phyloP scores from a whole-genome alignment of 129 eudicot species.

The Chrysanthemum makinoi region DNA sequence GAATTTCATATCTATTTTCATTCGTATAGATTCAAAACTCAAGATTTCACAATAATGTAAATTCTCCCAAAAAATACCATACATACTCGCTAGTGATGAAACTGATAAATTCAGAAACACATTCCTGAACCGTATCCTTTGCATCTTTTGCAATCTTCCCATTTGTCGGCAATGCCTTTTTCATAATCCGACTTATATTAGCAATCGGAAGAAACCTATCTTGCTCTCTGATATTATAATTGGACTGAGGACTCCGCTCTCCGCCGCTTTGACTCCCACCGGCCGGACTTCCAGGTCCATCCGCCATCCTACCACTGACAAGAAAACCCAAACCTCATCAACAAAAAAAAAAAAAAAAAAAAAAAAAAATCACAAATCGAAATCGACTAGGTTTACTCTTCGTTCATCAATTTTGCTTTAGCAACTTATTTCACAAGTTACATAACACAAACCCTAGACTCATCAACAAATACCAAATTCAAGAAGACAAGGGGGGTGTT shows the following conservation, averaged over 20 bases:
- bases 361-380: too few species aligned
- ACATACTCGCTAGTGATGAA: conserved; percentile 69
- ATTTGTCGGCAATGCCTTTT: conserved; percentile 61
- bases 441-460: conserved; percentile 43
- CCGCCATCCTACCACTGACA: conserved; percentile 32
- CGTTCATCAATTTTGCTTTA: too few species aligned
- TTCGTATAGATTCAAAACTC: not conserved
- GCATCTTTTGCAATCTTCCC: conserved; percentile 74
- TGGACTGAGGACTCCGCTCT: conserved; percentile 58
- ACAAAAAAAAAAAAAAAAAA: not conserved
- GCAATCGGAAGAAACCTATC: conserved; percentile 64
- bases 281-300: conserved; percentile 50
- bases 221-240: conserved; percentile 44
- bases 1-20: not conserved
- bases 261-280: conserved; percentile 70
- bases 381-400: too few species aligned
- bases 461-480: conserved; percentile 4
- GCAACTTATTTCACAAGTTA: too few species aligned
- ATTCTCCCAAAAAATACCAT: not conserved
- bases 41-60: not conserved
- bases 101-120: conserved; percentile 67
- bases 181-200: conserved; percentile 67
- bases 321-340: conserved; percentile 33
- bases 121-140: conserved; percentile 68
- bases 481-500: not conserved